Evolutionary conservation across 371 early-diverging fungal genomes (phyloP).

Genomic region (Apophysomyces sp.): DNA sequence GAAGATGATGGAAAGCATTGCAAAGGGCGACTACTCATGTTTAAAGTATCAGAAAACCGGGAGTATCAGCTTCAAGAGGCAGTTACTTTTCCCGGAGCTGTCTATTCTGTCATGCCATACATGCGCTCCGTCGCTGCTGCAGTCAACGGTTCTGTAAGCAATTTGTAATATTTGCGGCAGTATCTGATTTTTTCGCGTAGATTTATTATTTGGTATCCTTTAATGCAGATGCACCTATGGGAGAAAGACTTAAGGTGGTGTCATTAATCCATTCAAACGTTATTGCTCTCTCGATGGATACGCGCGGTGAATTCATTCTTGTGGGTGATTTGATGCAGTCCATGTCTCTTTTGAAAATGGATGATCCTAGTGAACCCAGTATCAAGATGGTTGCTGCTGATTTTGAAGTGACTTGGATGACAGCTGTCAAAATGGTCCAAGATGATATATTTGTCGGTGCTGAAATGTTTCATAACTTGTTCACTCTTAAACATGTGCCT

Average conservation of each 20-base stretch:
- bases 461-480: constrained; percentile 62
- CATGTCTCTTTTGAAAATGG: constrained; percentile 57
- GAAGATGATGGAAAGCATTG: constrained; percentile 24
- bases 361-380: constrained; percentile 27
- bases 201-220: constrained; percentile 35
- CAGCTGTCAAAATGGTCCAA: constrained; percentile 60
- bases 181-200: constrained; percentile 19
- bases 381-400: constrained; percentile 67
- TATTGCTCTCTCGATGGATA: constrained; percentile 56
- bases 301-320: constrained; percentile 65
- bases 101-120: constrained; percentile 45
- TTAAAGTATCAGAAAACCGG: constrained; percentile 34
- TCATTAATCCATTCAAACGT: constrained; percentile 57
- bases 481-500: constrained; percentile 50
- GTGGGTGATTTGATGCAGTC: constrained; percentile 92
- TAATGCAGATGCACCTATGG: constrained; percentile 21
- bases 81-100: constrained; percentile 42
- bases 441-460: constrained; percentile 65
- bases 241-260: constrained; percentile 23
- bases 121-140: constrained; percentile 47
- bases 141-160: constrained; percentile 57
- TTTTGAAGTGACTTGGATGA: constrained; percentile 66
- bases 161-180: not conserved
- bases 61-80: constrained; percentile 41
- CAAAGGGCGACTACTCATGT: constrained; percentile 58